Conservation (phyloP, 805 yeast genomes). For the Spencermartinsiella europaea region DNA sequence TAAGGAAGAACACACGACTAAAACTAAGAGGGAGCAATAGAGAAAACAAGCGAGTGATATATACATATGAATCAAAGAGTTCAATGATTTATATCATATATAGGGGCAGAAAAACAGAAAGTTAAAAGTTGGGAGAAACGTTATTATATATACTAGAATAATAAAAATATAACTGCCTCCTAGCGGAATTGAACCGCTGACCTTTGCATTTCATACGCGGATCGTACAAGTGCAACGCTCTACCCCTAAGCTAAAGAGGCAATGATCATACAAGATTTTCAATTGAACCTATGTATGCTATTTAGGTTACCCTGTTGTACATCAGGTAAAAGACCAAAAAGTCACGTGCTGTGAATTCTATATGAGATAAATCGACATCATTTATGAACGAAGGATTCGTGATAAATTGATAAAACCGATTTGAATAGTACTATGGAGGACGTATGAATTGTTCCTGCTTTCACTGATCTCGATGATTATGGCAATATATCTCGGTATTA, state of each 20-base stretch:
- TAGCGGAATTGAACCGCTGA: conserved; percentile 40
- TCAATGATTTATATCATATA: neutral
- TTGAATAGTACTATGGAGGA: too few relatives aligned
- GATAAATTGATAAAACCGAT: too few relatives aligned
- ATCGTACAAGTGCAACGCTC: conserved; percentile 97
- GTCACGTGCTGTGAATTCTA: too few relatives aligned
- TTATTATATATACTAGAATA: too few relatives aligned
- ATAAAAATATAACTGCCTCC: conserved; percentile 29
- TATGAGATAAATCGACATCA: too few relatives aligned
- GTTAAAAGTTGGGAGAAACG: too few relatives aligned
- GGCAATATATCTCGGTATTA: too few relatives aligned
- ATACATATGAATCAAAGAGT: neutral
- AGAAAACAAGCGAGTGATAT: neutral
- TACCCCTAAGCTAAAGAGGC: conserved; percentile 99
- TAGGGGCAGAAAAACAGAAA: neutral
- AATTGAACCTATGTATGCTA: neutral
- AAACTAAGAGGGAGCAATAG: neutral
- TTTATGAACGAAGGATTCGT: too few relatives aligned
- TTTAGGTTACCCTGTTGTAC: neutral
- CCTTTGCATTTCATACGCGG: conserved; percentile 31
- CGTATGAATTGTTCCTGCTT: too few relatives aligned
- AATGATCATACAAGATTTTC: neutral
- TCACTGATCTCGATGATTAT: too few relatives aligned
- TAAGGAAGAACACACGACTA: too few relatives aligned
- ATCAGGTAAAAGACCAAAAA: neutral